Conservation (phyloP, 768 basidiomycete species). For the Lentinula raphanica region DNA sequence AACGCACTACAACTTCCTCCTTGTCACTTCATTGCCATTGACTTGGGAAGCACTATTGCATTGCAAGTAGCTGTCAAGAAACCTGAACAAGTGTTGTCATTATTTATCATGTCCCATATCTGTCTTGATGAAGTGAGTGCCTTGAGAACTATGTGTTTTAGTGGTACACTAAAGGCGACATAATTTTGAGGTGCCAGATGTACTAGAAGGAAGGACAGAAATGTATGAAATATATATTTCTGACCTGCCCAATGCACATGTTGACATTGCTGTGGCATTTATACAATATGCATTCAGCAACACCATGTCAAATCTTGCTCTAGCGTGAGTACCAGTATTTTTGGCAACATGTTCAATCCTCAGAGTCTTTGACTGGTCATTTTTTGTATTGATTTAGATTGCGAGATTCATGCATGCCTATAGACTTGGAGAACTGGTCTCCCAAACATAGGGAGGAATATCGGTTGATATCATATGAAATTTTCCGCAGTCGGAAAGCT, state of each 20-base stretch:
- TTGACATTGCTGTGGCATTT: neutral
- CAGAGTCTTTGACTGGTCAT: neutral
- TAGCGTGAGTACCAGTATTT: neutral
- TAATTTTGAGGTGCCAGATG: neutral
- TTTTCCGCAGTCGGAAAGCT: constrained; percentile 12
- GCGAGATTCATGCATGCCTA: neutral
- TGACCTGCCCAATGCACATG: neutral
- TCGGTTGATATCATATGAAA: constrained; percentile 12
- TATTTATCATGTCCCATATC: constrained; percentile 4
- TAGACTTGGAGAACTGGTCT: constrained; percentile 10
- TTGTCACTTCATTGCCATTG: constrained; percentile 3
- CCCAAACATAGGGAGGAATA: constrained; percentile 3
- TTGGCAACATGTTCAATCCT: neutral
- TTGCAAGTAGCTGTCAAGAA: neutral
- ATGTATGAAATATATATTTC: neutral
- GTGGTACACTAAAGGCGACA: too few species aligned
- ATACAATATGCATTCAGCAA: constrained; percentile 1
- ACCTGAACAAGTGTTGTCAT: neutral
- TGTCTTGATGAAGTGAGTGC: constrained; percentile 1
- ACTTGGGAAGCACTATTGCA: constrained; percentile 1
- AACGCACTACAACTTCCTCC: neutral
- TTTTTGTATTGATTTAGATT: too few species aligned
- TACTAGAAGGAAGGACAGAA: neutral
- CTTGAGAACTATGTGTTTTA: too few species aligned
- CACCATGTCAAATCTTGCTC: neutral